Percentiles rank a stretch among this genome's conserved stretches.
Conservation (phyloP, 75 land plant species). For the Picea sitchensis region DNA sequence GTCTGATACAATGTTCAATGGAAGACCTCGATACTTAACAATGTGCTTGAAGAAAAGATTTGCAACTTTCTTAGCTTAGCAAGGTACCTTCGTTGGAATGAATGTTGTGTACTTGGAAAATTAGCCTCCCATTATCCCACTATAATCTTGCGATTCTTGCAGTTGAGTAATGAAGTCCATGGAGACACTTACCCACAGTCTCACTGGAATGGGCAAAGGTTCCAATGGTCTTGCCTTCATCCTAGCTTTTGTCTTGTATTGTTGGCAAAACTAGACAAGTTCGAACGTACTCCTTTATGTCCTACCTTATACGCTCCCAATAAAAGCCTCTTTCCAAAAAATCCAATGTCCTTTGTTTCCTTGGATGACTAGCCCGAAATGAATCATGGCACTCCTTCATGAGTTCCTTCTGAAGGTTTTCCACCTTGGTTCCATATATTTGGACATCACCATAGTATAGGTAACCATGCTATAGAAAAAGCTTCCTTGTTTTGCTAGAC, state of each 20-base stretch:
- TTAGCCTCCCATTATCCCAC: conserved; percentile 29
- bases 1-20: not conserved
- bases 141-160: conserved; percentile 9
- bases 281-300: conserved; percentile 16
- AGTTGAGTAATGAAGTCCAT: conserved; percentile 37
- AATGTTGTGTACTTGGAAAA: conserved; percentile 39
- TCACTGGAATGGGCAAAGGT: conserved; percentile 25
- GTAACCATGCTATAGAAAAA: too few species aligned
- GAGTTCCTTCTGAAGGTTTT: not conserved
- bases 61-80: not conserved
- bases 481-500: too few species aligned
- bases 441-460: too few species aligned
- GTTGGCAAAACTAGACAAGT: conserved; percentile 14
- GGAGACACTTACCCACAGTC: conserved; percentile 27
- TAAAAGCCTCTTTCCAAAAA: conserved; percentile 10
- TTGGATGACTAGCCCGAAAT: conserved; percentile 21
- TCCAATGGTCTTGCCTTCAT: conserved; percentile 2
- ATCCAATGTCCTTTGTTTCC: not conserved
- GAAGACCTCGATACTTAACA: not conserved
- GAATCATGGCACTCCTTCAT: conserved; percentile 30
- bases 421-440: not conserved
- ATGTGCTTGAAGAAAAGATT: not conserved
- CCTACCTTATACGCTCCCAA: conserved; percentile 22
- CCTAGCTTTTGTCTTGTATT: conserved; percentile 29
- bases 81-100: conserved; percentile 12